Conservation (phyloP, 441 rosid genomes). For the Viola pubescens region DNA sequence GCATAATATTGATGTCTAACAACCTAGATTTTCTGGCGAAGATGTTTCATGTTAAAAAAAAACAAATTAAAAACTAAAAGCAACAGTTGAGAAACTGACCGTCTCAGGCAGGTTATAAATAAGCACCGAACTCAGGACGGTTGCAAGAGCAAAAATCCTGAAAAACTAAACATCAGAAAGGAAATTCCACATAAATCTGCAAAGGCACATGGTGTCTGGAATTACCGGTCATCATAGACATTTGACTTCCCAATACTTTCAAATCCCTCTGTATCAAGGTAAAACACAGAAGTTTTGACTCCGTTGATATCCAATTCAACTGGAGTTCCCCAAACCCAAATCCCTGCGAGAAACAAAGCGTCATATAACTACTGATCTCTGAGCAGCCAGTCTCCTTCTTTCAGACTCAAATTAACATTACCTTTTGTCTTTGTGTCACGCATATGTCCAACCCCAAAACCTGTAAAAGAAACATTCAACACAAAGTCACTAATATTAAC, state of each 20-base stretch:
- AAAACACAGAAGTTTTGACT: conserved; percentile 76
- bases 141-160: conserved; percentile 97
- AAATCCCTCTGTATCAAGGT: conserved; percentile 97
- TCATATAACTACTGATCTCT: conserved; percentile 5
- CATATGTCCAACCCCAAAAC: conserved; percentile 99
- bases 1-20: background rate
- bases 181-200: background rate
- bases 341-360: conserved; percentile 43
- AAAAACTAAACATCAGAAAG: conserved; percentile 21
- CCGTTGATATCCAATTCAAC: conserved; percentile 67
- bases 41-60: background rate
- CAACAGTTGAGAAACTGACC: conserved; percentile 41
- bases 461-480: conserved; percentile 30
- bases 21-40: background rate
- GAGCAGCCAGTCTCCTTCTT: conserved; percentile 12
- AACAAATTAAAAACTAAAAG: background rate
- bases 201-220: background rate
- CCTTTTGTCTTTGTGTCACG: conserved; percentile 99
- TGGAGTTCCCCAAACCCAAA: conserved; percentile 99
- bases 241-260: conserved; percentile 99
- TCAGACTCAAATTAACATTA: conserved; percentile 16
- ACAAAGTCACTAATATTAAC: conserved; percentile 10
- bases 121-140: conserved; percentile 92
- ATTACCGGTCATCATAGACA: conserved; percentile 94
- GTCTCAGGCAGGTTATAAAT: conserved; percentile 93